phyloP scores from a whole-genome alignment of 441 rosid genomes.

The Adansonia madagascariensis region DNA sequence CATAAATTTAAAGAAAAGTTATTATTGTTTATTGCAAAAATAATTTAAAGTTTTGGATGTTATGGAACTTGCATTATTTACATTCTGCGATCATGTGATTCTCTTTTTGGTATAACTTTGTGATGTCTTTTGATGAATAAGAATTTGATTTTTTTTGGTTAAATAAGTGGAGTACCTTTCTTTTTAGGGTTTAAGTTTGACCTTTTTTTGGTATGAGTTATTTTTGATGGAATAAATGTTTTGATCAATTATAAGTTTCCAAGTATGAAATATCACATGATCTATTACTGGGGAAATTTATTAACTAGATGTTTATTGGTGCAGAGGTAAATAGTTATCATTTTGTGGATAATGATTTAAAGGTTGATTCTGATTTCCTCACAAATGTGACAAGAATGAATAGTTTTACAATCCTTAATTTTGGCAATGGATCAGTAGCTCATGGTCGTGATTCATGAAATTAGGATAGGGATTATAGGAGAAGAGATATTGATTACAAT shows the following conservation, averaged over 20 bases:
- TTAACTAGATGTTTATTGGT: slow-evolving; percentile 20
- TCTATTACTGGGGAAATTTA: slow-evolving; percentile 4
- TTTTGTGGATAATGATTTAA: slow-evolving; percentile 44
- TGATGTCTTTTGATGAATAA: neutral
- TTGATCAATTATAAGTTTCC: neutral
- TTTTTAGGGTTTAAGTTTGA: no score
- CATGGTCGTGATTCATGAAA: no score
- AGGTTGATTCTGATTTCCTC: slow-evolving; percentile 70
- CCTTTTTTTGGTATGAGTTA: neutral
- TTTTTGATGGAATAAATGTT: neutral
- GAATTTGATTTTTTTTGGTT: neutral
- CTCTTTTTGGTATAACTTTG: neutral
- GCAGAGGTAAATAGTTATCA: slow-evolving; percentile 45
- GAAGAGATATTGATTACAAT: no score
- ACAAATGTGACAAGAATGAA: slow-evolving; percentile 69
- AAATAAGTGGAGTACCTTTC: neutral
- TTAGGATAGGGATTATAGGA: no score
- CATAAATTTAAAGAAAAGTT: neutral
- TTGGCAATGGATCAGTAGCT: slow-evolving; percentile 28
- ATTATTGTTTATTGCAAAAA: neutral
- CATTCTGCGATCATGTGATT: neutral
- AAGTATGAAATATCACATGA: neutral
- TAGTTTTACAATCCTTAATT: slow-evolving; percentile 47
- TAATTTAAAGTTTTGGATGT: neutral
- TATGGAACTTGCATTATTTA: neutral